Percentiles rank a stretch among this genome's conserved stretches.
Conservation (phyloP, 306 rosid genomes). For the Quercus dentata region DNA sequence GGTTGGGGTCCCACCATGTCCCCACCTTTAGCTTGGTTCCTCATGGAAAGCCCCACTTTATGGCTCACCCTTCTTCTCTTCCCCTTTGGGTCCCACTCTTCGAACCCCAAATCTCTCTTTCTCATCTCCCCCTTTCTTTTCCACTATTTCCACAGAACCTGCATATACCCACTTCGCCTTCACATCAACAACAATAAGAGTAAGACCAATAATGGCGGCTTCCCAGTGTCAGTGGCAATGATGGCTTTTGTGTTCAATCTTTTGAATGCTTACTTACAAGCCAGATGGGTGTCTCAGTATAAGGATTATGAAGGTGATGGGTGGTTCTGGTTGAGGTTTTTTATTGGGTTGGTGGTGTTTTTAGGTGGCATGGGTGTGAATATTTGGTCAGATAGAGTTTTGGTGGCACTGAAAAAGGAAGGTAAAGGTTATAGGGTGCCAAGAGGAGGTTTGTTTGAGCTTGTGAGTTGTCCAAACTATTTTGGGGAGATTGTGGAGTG, state of each 20-base stretch:
- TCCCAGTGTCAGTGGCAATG: slow-evolving; percentile 51
- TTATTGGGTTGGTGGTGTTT: slow-evolving; percentile 41
- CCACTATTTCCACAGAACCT: slow-evolving; percentile 73
- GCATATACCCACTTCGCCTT: slow-evolving; percentile 62
- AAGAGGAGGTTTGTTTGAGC: slow-evolving; percentile 62
- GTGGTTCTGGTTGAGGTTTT: slow-evolving; percentile 51
- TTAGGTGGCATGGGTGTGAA: slow-evolving; percentile 57
- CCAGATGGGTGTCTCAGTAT: slow-evolving; percentile 65
- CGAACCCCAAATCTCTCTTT: slow-evolving; percentile 50
- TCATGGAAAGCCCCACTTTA: slow-evolving; percentile 83
- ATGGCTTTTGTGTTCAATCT: slow-evolving; percentile 55
- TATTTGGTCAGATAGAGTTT: slow-evolving; percentile 55
- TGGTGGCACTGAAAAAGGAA: slow-evolving; percentile 49
- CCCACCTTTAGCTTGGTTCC: slow-evolving; percentile 73
- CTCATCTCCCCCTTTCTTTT: slow-evolving; percentile 56
- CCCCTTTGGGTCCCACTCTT: slow-evolving; percentile 47
- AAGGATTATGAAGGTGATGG: slow-evolving; percentile 24
- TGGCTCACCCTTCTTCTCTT: slow-evolving; percentile 74
- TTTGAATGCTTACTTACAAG: slow-evolving; percentile 63
- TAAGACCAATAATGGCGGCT: slow-evolving; percentile 24
- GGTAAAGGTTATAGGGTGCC: slow-evolving; percentile 77
- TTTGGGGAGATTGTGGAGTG: slow-evolving; percentile 80
- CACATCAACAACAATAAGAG: background rate
- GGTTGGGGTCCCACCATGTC: slow-evolving; percentile 86
- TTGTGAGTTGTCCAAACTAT: slow-evolving; percentile 80